Evolutionary conservation across 139 green algal species (phyloP).

Genomic region (Micractinium conductrix): DNA sequence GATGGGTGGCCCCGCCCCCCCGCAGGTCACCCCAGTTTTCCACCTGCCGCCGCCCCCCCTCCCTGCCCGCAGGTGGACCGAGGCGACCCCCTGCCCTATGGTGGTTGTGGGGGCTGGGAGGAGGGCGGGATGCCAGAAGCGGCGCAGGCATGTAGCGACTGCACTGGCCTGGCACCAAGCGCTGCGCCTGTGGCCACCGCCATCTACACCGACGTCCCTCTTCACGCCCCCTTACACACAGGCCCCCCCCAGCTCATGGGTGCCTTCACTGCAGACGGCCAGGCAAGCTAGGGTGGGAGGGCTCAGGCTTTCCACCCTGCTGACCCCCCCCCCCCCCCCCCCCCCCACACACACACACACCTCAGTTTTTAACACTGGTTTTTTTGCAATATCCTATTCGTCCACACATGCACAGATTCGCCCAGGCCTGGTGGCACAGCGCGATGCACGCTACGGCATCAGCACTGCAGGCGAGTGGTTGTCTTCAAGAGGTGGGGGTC

Average conservation of each 20-base stretch:
- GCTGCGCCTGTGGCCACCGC: background rate
- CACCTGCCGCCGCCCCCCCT: too few species aligned
- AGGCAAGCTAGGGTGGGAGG: conserved; percentile 29
- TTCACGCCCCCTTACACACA: conserved; percentile 19
- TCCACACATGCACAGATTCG: too few species aligned
- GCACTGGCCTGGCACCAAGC: background rate
- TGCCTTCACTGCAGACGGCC: conserved; percentile 65
- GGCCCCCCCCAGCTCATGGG: conserved; percentile 77
- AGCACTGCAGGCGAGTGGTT: conserved; percentile 16
- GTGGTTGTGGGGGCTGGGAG: conserved; percentile 24
- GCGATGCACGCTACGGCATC: conserved; percentile 48
- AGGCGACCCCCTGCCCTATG: conserved; percentile 70
- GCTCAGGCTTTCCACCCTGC: background rate
- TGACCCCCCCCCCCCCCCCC: background rate
- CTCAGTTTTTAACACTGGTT: background rate
- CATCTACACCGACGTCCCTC: background rate
- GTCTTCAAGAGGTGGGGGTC: too few species aligned
- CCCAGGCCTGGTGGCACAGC: conserved; percentile 26
- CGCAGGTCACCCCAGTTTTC: too few species aligned
- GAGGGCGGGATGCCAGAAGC: background rate
- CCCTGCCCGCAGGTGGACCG: conserved; percentile 52
- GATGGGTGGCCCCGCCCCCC: too few species aligned
- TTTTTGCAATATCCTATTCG: background rate
- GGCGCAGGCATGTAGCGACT: too few species aligned
- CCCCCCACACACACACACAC: background rate